Conservation (phyloP, 1,284 basidiomycete genomes). For the Ustilago curta region DNA sequence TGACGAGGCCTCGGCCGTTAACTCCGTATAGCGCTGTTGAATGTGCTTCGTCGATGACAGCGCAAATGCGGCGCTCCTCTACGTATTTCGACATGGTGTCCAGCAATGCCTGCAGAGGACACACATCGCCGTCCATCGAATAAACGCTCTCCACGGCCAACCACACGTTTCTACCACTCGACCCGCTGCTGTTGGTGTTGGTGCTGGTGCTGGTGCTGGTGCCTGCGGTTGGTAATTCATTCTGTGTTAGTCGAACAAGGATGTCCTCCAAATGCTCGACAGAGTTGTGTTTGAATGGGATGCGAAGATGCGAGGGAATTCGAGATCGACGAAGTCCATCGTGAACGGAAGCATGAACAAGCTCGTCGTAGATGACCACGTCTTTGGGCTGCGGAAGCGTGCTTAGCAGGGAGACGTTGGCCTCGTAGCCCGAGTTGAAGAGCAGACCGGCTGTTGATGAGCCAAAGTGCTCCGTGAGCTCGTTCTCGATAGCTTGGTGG, state of each 20-base stretch:
- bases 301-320: slow-evolving; percentile 8
- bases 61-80: slow-evolving; percentile 69
- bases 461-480: slow-evolving; percentile 54
- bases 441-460: slow-evolving; percentile 76
- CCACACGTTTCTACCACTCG: slow-evolving; percentile 57
- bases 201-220: slow-evolving; percentile 5
- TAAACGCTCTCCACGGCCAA: slow-evolving; percentile 90
- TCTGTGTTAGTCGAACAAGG: slow-evolving; percentile 7
- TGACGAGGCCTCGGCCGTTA: slow-evolving; percentile 50
- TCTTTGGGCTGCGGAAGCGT: slow-evolving; percentile 84
- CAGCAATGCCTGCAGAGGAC: slow-evolving; percentile 79
- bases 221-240: slow-evolving; percentile 12
- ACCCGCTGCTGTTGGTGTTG: neutral
- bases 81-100: slow-evolving; percentile 75
- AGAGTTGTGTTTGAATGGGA: slow-evolving; percentile 44
- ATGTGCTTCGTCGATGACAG: slow-evolving; percentile 82
- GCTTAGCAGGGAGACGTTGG: slow-evolving; percentile 89
- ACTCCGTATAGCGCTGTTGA: slow-evolving; percentile 80
- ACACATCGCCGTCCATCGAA: slow-evolving; percentile 94
- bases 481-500: slow-evolving; percentile 55
- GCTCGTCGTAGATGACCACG: slow-evolving; percentile 84
- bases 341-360: slow-evolving; percentile 91
- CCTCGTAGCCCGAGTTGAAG: slow-evolving; percentile 95
- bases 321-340: slow-evolving; percentile 88
- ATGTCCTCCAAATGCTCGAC: slow-evolving; percentile 22